Base-by-base conservation (phyloP, 768 basidiomycete species). In the Mrakia gelida region DNA sequence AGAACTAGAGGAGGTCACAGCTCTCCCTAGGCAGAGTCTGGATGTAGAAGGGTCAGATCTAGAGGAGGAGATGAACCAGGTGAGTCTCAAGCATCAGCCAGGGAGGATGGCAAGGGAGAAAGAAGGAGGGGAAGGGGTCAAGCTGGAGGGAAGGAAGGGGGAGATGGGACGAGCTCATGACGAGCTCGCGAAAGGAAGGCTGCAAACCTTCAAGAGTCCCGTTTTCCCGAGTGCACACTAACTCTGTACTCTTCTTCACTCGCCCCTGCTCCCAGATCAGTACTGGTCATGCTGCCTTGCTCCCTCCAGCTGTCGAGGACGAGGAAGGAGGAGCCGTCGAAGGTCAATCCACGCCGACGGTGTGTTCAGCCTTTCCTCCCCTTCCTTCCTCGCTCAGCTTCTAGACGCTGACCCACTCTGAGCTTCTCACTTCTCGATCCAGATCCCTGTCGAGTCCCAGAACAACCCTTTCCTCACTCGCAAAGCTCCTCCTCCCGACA, bases 31-130 rank as follows among this genome's bases (percentile, higher is more conserved):
- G 49, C 56, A 59, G n/a, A 67, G 67, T 26, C 13, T 75, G 38
- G 61, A 61, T 11, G 26, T 75, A 26, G 63, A 75, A 54, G 63
- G 61, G 5, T 45, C 59, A 18, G 75, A 75, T 68, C 45, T 75
- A 2, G 41, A 68, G 49, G 41, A 68, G 38, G 45, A 67, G 54
- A 75, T 75, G 67, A 45, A 75, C 16, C 45, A 75, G 63, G 75
- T 54, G 5, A 75, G 67, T 68, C 18, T 61, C n/a, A 6, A 23
- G 30, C 30, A 49, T 11, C n/a, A n/a, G n/a, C n/a, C n/a, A n/a
- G n/a, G n/a, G 38, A 38, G 18, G 28, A 18, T 45, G 28, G 68
- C 38, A 7, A 70, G 21, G 4, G 23, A 30, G 7, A n/a, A 3
- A 32, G 15, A 28, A 21, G 32, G 52, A 74, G 43, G 16, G 34